These are phyloP conservation scores for Trichoderma oligosporum DNA, from an alignment of 2,329 filamentous ascomycete genomes.

Conservation along the genomic window DNA sequence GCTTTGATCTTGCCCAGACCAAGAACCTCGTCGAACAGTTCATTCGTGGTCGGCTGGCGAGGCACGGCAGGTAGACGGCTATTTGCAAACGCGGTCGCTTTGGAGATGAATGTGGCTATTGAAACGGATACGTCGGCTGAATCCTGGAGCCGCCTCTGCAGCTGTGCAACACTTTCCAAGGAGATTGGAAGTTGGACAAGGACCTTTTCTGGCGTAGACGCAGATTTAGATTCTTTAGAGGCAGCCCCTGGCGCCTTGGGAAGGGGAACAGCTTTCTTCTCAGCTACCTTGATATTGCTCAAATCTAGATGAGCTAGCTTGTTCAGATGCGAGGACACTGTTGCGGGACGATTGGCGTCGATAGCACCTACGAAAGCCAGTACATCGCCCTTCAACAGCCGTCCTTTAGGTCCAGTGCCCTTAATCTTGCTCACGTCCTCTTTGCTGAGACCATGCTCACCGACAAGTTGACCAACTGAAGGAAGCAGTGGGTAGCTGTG, in stretches of 20 bases:
- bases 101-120: slow-evolving; percentile 79
- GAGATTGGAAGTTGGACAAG: slow-evolving; percentile 73
- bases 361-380: slow-evolving; percentile 84
- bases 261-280: slow-evolving; percentile 43
- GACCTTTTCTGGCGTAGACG: slow-evolving; percentile 45
- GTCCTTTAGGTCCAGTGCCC: slow-evolving; percentile 80
- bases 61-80: slow-evolving; percentile 71
- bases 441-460: slow-evolving; percentile 71
- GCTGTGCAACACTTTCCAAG: slow-evolving; percentile 70
- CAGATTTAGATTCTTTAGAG: slow-evolving; percentile 42
- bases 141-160: slow-evolving; percentile 74
- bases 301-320: slow-evolving; percentile 84
- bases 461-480: slow-evolving; percentile 78
- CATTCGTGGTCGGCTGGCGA: slow-evolving; percentile 63
- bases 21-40: slow-evolving; percentile 86
- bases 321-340: slow-evolving; percentile 66
- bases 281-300: slow-evolving; percentile 85
- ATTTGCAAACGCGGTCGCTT: slow-evolving; percentile 83
- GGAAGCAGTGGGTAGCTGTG: slow-evolving; percentile 73
- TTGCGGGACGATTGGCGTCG: slow-evolving; percentile 64
- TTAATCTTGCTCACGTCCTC: slow-evolving; percentile 77
- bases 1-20: slow-evolving; percentile 54
- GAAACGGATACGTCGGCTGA: slow-evolving; percentile 77
- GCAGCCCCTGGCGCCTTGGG: slow-evolving; percentile 38
- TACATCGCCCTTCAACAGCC: slow-evolving; percentile 92